phyloP scores from a whole-genome alignment of 805 yeast species.

The Pichia scutulata region DNA sequence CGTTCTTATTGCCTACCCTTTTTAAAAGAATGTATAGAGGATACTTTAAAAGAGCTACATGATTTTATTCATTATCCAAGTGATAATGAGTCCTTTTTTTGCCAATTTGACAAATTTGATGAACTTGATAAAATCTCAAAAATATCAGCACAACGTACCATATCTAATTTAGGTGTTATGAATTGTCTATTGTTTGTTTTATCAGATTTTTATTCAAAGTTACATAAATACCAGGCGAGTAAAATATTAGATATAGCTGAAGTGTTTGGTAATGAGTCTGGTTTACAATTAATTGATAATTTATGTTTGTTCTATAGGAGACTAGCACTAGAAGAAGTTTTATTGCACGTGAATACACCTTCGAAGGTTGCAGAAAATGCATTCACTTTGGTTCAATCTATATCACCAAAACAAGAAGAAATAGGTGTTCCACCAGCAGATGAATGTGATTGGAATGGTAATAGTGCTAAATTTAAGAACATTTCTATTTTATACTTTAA shows the following conservation, averaged over 20 bases:
- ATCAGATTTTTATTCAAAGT: conserved; percentile 46
- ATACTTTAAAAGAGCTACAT: conserved; percentile 13
- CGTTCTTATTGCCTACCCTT: conserved; percentile 38
- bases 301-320: conserved; percentile 43
- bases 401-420: conserved; percentile 37
- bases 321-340: conserved; percentile 49
- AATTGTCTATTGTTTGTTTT: conserved; percentile 43
- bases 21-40: conserved; percentile 14
- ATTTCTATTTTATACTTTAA: conserved; percentile 48
- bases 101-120: conserved; percentile 28
- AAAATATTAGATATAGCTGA: conserved; percentile 34
- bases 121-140: conserved; percentile 17
- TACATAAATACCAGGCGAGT: conserved; percentile 43
- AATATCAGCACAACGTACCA: conserved; percentile 25
- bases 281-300: conserved; percentile 33
- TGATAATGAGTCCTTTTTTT: conserved; percentile 31
- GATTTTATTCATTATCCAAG: conserved; percentile 24
- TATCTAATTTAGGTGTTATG: conserved; percentile 31
- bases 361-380: conserved; percentile 36
- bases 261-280: conserved; percentile 35
- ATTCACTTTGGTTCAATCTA: conserved; percentile 25
- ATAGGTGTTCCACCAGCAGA: conserved; percentile 34
- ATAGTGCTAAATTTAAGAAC: conserved; percentile 57
- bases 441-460: conserved; percentile 33
- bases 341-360: conserved; percentile 43